Percentiles rank a stretch among this genome's conserved stretches.
phyloP scores from a whole-genome alignment of 2,329 filamentous ascomycete species.

The Myriosclerotinia duriaeana region DNA sequence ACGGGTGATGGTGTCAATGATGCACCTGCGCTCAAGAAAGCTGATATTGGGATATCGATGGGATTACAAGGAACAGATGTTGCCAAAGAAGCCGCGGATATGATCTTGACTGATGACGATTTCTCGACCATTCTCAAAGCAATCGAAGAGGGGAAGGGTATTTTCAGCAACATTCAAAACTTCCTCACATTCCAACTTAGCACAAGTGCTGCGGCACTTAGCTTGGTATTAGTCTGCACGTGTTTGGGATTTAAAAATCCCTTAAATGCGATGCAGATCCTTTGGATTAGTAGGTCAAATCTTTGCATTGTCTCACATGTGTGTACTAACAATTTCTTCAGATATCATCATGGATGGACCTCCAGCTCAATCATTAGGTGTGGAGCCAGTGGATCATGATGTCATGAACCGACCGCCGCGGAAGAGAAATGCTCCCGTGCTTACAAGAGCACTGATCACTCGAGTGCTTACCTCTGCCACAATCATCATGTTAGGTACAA shows the following conservation, averaged over 20 bases:
- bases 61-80: constrained; percentile 93
- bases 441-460: constrained; percentile 78
- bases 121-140: constrained; percentile 90
- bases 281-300: constrained; percentile 88
- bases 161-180: constrained; percentile 99
- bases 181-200: constrained; percentile 98
- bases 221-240: constrained; percentile 88
- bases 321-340: constrained; percentile 43
- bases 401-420: constrained; percentile 92
- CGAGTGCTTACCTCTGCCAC: constrained; percentile 84
- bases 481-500: constrained; percentile 90
- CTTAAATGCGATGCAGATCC: constrained; percentile 97
- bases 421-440: constrained; percentile 80
- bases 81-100: constrained; percentile 92
- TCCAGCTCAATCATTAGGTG: constrained; percentile 92
- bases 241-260: constrained; percentile 92
- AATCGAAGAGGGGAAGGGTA: constrained; percentile 98
- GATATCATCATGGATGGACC: constrained; percentile 99
- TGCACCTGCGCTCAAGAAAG: constrained; percentile 92
- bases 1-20: constrained; percentile 98
- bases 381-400: constrained; percentile 89
- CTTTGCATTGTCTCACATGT: not conserved
- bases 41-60: constrained; percentile 98
- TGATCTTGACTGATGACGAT: constrained; percentile 88
- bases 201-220: constrained; percentile 90